Base-by-base conservation (phyloP, 805 yeast genomes). In the Priceomyces medius region DNA sequence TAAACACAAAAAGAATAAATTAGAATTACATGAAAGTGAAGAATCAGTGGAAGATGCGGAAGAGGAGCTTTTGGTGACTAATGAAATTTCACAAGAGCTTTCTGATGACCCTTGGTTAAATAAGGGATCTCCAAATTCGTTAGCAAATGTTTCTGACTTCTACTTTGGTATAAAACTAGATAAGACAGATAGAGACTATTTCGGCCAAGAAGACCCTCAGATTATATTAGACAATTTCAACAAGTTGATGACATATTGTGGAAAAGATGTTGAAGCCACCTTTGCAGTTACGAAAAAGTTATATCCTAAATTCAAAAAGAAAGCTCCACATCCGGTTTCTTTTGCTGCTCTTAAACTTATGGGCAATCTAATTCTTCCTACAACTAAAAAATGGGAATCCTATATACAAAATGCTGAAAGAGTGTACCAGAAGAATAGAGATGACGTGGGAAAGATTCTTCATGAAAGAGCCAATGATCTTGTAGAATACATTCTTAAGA, bases 271-370 rank as follows among this genome's bases (percentile, higher is more conserved):
- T 0, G 65, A 67, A 6, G 82, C 83, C 1, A 93, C 99, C 0
- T 83, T 75, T 52, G 66, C 66, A 44, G 88, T 91, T 2, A 82
- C 83, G 48, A 68, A 73, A 43, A 79, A 79, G 44, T 77, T 89
- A 0, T 78, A 81, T 23, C 97, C 96, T 1, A 64, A 68, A 26
- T 93, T 87, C 54, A 59, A 76, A 20, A 53, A 68, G 23, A 75
- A 79, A 38, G 80, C 90, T 33, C 96, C 99, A 0, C 99, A 93
- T 61, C 97, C 99, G 0, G 95, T 91, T 2, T 86, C 95, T 12
- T 85, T 90, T 66, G 90, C 93, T 0, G 97, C 96, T 2, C 66
- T 93, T 34, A 73, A 84, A 49, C 83, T 80, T 42, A 68, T 93
- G 54, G 81, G 89, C 7, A 74, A 83, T 16, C 77, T 86, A 34